Base-by-base conservation (phyloP, 148 eudicot genomes). In the Oxyria digyna region DNA sequence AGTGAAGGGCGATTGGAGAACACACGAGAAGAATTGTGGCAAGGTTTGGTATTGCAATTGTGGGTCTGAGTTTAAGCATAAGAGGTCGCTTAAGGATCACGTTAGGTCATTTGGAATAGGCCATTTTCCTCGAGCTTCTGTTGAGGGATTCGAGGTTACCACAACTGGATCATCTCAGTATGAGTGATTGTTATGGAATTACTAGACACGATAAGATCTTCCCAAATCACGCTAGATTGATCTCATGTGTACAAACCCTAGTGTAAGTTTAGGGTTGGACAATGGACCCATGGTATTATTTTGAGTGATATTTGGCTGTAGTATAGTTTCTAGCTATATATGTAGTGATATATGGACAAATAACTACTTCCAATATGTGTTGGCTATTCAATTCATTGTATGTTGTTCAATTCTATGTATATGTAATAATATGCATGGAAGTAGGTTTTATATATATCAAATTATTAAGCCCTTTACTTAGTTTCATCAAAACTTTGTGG, bases 31-130 rank as follows among this genome's bases (percentile, higher is more conserved):
- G 72, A 86, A 86, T 29, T 86, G 91, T 59, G 91, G 91, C 42
- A 86, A 86, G 69, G 80, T 86, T 5, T 86, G 91, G 91, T 84
- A 83, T 54, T 86, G 91, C 59, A 76, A 77, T 69, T 86, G 91
- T 78, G 91, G 91, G 0, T 86, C 91, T 35, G 91, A 86, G 70
- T 86, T 86, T 71, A 86, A 86, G 80, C 91, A 86, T 73, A 86
- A 86, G 72, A 76, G 91, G 66, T 86, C 91, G 8, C 85, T 86
- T 17, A 86, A 86, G 67, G 91, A 86, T 68, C 91, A 86, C 45
- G 74, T 86, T 71, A 80, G 84, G 74, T 84, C 91, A n/a, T 86
- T 86, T 31, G 91, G 91, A 26, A 77, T 76, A 55, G 91, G 84
- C 9, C 91, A 86, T 72, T 78, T 79, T 4, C 89, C 89, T 17